Evolutionary conservation across 2,329 filamentous ascomycete genomes (phyloP).

Genomic region (Beauveria asiatica): DNA sequence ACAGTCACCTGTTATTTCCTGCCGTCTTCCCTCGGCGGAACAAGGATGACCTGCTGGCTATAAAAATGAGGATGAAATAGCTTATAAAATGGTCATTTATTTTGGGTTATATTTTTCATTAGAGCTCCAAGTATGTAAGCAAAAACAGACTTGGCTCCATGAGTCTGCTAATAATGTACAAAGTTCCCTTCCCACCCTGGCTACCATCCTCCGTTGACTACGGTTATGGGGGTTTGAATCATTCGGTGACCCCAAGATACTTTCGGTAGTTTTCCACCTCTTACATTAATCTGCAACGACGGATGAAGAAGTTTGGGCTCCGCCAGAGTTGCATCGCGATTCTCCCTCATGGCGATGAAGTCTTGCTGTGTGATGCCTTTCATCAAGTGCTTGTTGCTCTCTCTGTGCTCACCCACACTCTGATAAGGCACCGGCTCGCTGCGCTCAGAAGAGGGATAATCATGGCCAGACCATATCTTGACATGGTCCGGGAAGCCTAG

Average conservation of each 20-base stretch:
- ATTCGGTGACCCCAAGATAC: slow-evolving; percentile 13
- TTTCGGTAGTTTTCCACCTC: slow-evolving; percentile 36
- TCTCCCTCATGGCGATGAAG: slow-evolving; percentile 31
- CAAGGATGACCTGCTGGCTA: too few species aligned
- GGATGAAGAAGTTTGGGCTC: slow-evolving; percentile 37
- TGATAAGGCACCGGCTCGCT: slow-evolving; percentile 27
- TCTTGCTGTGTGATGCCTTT: slow-evolving; percentile 29
- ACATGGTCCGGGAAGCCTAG: slow-evolving; percentile 30
- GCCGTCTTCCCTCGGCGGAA: too few species aligned
- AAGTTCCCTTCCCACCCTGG: too few species aligned
- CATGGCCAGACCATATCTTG: slow-evolving; percentile 42
- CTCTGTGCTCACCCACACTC: slow-evolving; percentile 33
- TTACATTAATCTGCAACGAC: slow-evolving; percentile 40
- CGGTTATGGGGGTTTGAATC: neutral
- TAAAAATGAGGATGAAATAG: too few species aligned
- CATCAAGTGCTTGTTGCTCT: slow-evolving; percentile 35
- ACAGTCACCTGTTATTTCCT: too few species aligned
- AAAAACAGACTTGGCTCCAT: too few species aligned
- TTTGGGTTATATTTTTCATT: too few species aligned
- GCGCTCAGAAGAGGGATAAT: slow-evolving; percentile 35
- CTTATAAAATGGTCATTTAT: too few species aligned
- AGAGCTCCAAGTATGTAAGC: too few species aligned
- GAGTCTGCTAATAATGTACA: neutral
- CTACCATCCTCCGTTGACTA: neutral
- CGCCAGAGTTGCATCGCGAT: slow-evolving; percentile 30